Base-by-base conservation (phyloP, 331 rosid genomes). In the Pyrus hybrid region DNA sequence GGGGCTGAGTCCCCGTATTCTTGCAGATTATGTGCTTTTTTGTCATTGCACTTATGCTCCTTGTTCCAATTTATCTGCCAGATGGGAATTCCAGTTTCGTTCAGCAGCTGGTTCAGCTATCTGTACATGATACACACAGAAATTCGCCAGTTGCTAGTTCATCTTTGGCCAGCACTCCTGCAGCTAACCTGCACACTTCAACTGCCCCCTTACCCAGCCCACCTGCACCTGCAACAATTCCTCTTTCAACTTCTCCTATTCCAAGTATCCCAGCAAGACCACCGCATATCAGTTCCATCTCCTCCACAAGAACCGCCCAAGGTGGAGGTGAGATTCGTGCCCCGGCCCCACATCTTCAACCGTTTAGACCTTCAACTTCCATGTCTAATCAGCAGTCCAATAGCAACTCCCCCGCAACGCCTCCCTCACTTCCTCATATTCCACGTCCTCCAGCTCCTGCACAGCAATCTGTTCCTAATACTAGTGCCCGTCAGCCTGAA, bases 331-430 rank as follows among this genome's bases (percentile, higher is more conserved):
- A 72, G 71, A 73, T 87, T 30, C 95, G 91, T 20, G 76, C 87
- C 57, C 95, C 91, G 8, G 91, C 95, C 54, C 98, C 95, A 5
- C 98, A 93, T 83, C 86, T 87, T 62, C 90, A 79, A 74, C 83
- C 88, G 65, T 88, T 67, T 80, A 80, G 91, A 71, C 82, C 93
- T 33, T 45, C 91, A 10, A 77, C 85, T 28, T 58, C 81, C 22
- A 79, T 87, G 72, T 60, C 85, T 7, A 86, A 65, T 74, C 90
- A 76, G 4, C 91, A 85, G 29, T 83, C 79, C 22, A 78, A 77
- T 10, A 43, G 58, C 77, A 63, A 65, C 81, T 17, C 71, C 49
- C 62, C 87, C 8, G 62, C 80, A 67, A 72, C 58, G 58, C 26
- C 85, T 63, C 33, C 81, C 20, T 37, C 70, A 30, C 35, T 73